A percentile compares a stretch with the other conserved stretches of the same genome.
These are phyloP conservation scores for Phytopythium montanum DNA, from an alignment of 352 stramenopile genomes.

Conservation along the genomic window DNA sequence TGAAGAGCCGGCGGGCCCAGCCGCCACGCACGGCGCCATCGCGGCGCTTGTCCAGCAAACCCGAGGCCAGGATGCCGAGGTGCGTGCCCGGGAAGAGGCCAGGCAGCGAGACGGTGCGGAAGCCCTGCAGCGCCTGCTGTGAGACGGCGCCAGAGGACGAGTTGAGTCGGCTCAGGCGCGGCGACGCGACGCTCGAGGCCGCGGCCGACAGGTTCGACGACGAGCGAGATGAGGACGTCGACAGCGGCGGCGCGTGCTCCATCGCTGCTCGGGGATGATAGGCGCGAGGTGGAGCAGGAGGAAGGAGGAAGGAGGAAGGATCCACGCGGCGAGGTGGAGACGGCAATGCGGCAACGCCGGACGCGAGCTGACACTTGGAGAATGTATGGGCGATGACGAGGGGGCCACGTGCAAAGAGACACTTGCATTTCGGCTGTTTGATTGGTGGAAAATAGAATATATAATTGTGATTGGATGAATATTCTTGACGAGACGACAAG, in stretches of 20 bases:
- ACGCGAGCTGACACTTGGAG: no score
- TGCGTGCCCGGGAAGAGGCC: constrained; percentile 70
- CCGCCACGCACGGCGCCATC: constrained; percentile 79
- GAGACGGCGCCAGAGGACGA: constrained; percentile 50
- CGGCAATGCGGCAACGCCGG: not conserved
- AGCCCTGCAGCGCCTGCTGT: constrained; percentile 51
- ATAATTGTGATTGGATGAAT: not conserved
- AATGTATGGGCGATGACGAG: not conserved
- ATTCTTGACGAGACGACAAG: not conserved
- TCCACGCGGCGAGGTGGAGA: not conserved
- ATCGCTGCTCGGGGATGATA: constrained; percentile 8
- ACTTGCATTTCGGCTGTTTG: not conserved
- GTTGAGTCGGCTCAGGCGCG: constrained; percentile 57
- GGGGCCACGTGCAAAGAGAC: not conserved
- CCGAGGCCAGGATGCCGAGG: constrained; percentile 72
- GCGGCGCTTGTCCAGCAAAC: constrained; percentile 74
- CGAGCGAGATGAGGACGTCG: constrained; percentile 34
- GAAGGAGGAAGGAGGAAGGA: not conserved
- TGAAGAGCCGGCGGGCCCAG: constrained; percentile 79
- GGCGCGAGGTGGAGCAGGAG: no score
- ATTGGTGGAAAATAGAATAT: not conserved
- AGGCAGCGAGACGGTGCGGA: constrained; percentile 69
- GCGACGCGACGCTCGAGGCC: constrained; percentile 19
- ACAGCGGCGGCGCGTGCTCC: constrained; percentile 21
- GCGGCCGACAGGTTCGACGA: constrained; percentile 27